These are phyloP conservation scores for Tuber magnatum DNA, from an alignment of 495 filamentous ascomycete species.

Conservation along the genomic window DNA sequence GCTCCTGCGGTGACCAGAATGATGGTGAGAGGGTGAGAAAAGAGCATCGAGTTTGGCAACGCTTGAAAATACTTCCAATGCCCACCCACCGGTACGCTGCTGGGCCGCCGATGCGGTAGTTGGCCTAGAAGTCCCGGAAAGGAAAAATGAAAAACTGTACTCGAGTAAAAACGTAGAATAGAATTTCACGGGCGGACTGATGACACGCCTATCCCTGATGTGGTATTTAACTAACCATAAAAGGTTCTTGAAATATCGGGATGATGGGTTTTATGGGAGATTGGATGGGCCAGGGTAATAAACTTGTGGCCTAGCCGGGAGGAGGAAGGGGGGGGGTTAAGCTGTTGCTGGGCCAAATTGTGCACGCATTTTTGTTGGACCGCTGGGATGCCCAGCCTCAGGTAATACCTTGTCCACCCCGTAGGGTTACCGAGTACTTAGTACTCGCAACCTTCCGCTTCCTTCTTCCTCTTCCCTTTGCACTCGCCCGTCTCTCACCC, in stretches of 20 bases:
- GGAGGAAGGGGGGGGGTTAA: constrained; percentile 18
- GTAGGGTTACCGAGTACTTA: constrained; percentile 27
- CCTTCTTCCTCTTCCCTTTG: constrained; percentile 20
- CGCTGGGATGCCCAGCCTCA: constrained; percentile 28
- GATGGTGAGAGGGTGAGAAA: neutral
- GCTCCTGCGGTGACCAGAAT: neutral
- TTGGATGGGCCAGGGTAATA: constrained; percentile 19
- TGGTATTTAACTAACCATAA: neutral
- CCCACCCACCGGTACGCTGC: neutral
- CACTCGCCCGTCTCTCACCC: constrained; percentile 12
- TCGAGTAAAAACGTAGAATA: neutral
- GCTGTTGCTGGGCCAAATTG: constrained; percentile 25
- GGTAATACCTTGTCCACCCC: constrained; percentile 4
- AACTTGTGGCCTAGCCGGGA: constrained; percentile 15
- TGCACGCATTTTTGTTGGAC: constrained; percentile 19
- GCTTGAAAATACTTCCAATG: neutral
- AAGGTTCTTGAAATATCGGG: constrained; percentile 1
- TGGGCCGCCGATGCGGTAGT: neutral
- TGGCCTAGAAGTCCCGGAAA: neutral
- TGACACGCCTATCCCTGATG: neutral
- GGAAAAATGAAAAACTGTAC: neutral
- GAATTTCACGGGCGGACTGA: neutral
- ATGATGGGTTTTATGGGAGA: constrained; percentile 18
- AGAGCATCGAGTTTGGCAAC: neutral
- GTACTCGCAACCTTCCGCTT: constrained; percentile 33